phyloP scores from a whole-genome alignment of 1,284 basidiomycete genomes.

The Schizophyllum amplum region DNA sequence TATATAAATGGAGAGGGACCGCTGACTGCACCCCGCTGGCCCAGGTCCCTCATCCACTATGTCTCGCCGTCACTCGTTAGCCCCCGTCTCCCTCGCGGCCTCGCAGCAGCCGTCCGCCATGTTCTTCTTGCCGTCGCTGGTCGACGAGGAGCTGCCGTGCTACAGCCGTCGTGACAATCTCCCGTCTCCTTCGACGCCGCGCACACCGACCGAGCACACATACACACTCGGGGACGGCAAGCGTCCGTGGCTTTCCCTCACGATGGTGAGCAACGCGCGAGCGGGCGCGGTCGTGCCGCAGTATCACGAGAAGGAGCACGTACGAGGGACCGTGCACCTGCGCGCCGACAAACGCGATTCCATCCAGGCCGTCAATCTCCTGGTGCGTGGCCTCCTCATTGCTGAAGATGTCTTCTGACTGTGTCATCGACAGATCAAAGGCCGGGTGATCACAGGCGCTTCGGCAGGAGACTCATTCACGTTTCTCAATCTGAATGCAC shows the following conservation, averaged over 20 bases:
- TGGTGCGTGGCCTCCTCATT: conserved; percentile 20
- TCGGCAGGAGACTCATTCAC: conserved; percentile 29
- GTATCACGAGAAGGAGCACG: conserved; percentile 41
- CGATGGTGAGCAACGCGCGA: conserved; percentile 38
- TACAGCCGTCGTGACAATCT: not conserved
- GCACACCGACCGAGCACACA: conserved; percentile 25
- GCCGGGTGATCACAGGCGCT: conserved; percentile 38
- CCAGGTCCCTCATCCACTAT: not conserved
- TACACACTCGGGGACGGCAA: conserved; percentile 32
- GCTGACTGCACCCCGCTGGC: not conserved
- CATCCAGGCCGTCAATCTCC: conserved; percentile 34
- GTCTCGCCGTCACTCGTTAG: not conserved
- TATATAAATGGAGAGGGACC: not conserved
- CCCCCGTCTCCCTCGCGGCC: not conserved
- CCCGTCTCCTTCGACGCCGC: not conserved
- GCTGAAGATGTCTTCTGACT: not conserved
- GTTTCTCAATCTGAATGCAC: conserved; percentile 32
- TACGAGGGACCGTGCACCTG: conserved; percentile 34
- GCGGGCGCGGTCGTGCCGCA: conserved; percentile 36
- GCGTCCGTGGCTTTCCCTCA: conserved; percentile 33
- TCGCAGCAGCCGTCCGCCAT: not conserved
- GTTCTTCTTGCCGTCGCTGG: not conserved
- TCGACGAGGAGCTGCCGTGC: not conserved
- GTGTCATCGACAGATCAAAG: conserved; percentile 27
- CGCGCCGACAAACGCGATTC: conserved; percentile 38